Base-by-base conservation (phyloP, 208 protist genomes). In the Leishmania amazonensis region DNA sequence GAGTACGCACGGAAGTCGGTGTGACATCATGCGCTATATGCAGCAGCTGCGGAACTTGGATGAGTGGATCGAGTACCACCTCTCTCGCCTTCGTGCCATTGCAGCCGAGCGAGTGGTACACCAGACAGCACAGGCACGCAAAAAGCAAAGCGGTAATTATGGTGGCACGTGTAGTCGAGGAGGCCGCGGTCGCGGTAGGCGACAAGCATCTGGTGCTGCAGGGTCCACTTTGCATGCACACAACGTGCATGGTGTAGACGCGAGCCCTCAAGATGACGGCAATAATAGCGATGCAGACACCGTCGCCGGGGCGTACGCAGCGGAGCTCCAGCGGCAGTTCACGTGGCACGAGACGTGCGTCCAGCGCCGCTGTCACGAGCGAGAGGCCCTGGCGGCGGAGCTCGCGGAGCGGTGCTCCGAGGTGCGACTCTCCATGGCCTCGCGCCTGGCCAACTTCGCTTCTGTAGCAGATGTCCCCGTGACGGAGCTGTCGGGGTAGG, bases 21-120 rank as follows among this genome's bases (percentile, higher is more conserved):
- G 85, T 0, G 90, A 96, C 54, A 84, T 93, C 9, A 88, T 88
- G 79, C 91, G 91, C 64, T 92, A 91, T 77, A 80, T 97, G 58
- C 85, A 90, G 57, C 91, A 87, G 67, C 78, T 96, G 8, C 85
- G 92, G 15, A 83, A 90, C 40, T 72, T 96, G 74, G 94, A 97
- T 70, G 86, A 84, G 58, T 80, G 84, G 42, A 92, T 97, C 1
- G 86, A 92, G 40, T 85, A 89, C 76, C 86, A 90, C 65, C 84
- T 95, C 53, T n/a, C 76, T 6, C 75, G 79, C 45, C 84, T 97
- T 6, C 81, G 85, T 62, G 71, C 84, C 19, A 89, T 94, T 70
- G 67, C 88, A 7, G 82, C 85, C 2, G 60, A 60, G 28, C 83
- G 86, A 13, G 80, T 81, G 28, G 40, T 75, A 11, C 65, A 79